Evolutionary conservation across 1,284 basidiomycete genomes (phyloP).

Genomic region (Sporisorium scitamineum): DNA sequence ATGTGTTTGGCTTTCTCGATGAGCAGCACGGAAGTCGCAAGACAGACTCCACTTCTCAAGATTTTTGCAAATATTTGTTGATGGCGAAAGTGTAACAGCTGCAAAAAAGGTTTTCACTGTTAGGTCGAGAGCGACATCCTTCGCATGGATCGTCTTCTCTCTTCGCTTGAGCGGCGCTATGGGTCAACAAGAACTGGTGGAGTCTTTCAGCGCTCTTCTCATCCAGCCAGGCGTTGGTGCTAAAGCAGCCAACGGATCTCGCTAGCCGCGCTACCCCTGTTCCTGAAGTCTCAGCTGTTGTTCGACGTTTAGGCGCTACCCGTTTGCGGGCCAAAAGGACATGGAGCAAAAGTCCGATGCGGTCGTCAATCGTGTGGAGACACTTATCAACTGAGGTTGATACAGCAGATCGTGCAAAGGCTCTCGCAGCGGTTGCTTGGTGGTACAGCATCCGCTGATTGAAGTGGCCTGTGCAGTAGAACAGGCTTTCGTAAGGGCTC

Average conservation of each 20-base stretch:
- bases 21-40: conserved; percentile 6
- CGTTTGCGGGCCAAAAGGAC: too few species aligned
- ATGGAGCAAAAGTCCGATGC: too few species aligned
- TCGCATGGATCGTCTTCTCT: too few species aligned
- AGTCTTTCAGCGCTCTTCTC: too few species aligned
- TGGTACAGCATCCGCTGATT: too few species aligned
- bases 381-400: not conserved
- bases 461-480: not conserved
- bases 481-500: not conserved
- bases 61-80: not conserved
- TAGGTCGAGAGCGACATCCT: not conserved
- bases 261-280: not conserved
- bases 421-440: not conserved
- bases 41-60: not conserved
- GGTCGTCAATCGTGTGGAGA: too few species aligned
- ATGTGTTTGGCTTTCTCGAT: not conserved
- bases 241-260: not conserved
- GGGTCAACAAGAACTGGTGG: too few species aligned
- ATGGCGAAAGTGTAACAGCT: not conserved
- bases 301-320: not conserved
- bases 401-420: too few species aligned
- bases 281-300: not conserved
- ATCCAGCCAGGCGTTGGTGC: not conserved
- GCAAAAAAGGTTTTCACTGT: not conserved
- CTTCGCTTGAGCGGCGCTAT: too few species aligned